Evolutionary conservation across 2,329 filamentous ascomycete genomes (phyloP).

Genomic region (Ambrosiella xylebori): DNA sequence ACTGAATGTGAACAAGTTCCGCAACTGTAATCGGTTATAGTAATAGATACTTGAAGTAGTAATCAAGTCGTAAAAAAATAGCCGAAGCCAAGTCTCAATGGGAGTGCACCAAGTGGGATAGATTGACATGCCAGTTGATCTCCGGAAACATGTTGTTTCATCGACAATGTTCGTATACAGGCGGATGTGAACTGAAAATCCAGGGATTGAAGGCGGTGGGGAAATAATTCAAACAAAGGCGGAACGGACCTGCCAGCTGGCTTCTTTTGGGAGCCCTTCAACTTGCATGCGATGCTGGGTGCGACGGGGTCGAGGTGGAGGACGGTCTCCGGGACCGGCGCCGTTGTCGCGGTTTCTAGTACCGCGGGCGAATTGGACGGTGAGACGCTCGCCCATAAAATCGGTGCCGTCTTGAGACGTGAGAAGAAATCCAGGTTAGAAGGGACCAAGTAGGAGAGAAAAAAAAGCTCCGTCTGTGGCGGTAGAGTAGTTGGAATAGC

Average conservation of each 20-base stretch:
- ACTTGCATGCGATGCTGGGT: slow-evolving; percentile 96
- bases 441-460: not conserved
- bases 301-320: slow-evolving; percentile 62
- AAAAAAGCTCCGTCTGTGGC: slow-evolving; percentile 4
- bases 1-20: not conserved
- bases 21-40: not conserved
- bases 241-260: slow-evolving; percentile 99
- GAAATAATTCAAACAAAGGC: slow-evolving; percentile 21
- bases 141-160: too few relatives aligned
- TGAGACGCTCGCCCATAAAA: slow-evolving; percentile 94
- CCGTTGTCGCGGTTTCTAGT: slow-evolving; percentile 37
- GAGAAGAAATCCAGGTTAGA: slow-evolving; percentile 9
- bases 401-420: slow-evolving; percentile 66
- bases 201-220: not conserved
- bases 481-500: not conserved
- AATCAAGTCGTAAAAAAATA: not conserved
- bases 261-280: slow-evolving; percentile 89
- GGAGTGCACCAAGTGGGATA: not conserved
- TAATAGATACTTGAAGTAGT: not conserved
- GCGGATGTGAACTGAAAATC: not conserved
- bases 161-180: not conserved
- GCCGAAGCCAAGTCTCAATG: not conserved
- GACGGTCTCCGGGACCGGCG: slow-evolving; percentile 36
- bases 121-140: too few relatives aligned
- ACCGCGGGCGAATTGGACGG: slow-evolving; percentile 94